Percentiles rank a stretch among this genome's conserved stretches.
Conservation (phyloP, 2,329 filamentous ascomycete genomes). For the Botrytis fabae region DNA sequence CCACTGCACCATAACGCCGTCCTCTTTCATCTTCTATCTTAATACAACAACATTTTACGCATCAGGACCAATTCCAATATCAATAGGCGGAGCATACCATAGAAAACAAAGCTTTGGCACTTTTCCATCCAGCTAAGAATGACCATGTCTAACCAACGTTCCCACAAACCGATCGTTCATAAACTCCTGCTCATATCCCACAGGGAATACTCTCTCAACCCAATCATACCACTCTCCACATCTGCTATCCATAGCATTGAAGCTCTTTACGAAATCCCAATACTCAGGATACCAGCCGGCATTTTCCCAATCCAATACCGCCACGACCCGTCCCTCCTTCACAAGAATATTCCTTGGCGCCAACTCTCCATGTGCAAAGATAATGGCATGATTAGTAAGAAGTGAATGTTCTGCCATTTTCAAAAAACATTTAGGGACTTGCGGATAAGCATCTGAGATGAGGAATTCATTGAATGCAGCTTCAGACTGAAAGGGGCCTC, state of each 20-base stretch:
- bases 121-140: background rate
- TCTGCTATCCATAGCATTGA: conserved; percentile 15
- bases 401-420: conserved; percentile 8
- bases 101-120: background rate
- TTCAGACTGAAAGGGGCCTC: conserved; percentile 25
- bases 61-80: background rate
- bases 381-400: conserved; percentile 16
- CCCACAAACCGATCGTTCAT: conserved; percentile 24
- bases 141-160: conserved; percentile 16
- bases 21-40: background rate
- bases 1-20: background rate
- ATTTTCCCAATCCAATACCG: conserved; percentile 22
- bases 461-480: conserved; percentile 26
- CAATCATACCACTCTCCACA: conserved; percentile 23
- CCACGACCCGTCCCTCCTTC: conserved; percentile 9
- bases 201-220: conserved; percentile 16
- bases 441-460: conserved; percentile 2
- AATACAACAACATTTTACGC: background rate
- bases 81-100: no score
- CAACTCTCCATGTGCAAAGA: conserved; percentile 21
- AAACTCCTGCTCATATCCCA: conserved; percentile 20
- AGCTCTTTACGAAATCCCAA: conserved; percentile 23
- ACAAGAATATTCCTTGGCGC: conserved; percentile 23
- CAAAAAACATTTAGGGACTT: conserved; percentile 8
- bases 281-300: conserved; percentile 26